phyloP scores from a whole-genome alignment of 2,329 filamentous ascomycete genomes.

The Hymenoscyphus occultus region DNA sequence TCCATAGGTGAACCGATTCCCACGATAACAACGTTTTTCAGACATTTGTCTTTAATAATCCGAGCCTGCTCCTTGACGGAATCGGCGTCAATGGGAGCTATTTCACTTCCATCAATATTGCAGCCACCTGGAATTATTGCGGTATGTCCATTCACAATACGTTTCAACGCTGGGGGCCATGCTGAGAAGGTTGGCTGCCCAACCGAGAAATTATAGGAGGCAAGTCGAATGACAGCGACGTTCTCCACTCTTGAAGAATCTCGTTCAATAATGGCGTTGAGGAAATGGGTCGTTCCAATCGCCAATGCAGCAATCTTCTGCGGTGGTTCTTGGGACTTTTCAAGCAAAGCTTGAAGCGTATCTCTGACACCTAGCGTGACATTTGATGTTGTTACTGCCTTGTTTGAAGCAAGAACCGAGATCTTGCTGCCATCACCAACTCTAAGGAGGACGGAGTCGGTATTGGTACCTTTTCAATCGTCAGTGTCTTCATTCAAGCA shows the following conservation, averaged over 20 bases:
- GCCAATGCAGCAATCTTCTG: constrained; percentile 23
- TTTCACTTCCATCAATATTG: constrained; percentile 47
- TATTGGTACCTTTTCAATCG: constrained; percentile 37
- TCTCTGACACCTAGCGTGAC: constrained; percentile 27
- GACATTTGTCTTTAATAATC: constrained; percentile 32
- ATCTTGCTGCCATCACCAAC: neutral
- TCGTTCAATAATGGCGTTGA: constrained; percentile 8
- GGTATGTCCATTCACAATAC: constrained; percentile 47
- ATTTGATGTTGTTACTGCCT: constrained; percentile 30
- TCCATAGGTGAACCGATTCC: constrained; percentile 58
- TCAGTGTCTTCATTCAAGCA: neutral
- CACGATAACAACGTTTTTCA: constrained; percentile 43
- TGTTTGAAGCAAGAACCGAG: constrained; percentile 28
- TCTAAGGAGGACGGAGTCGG: constrained; percentile 15
- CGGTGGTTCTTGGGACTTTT: constrained; percentile 21
- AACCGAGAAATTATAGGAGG: constrained; percentile 47
- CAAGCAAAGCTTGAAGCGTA: constrained; percentile 24
- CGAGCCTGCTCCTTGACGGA: constrained; percentile 40
- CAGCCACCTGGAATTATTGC: constrained; percentile 47
- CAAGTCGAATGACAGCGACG: constrained; percentile 46
- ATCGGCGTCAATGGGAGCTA: constrained; percentile 40
- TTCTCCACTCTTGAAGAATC: constrained; percentile 36
- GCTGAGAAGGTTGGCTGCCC: constrained; percentile 48
- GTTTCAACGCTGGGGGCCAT: constrained; percentile 43
- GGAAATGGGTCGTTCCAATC: constrained; percentile 43